Evolutionary conservation across 2,329 filamentous ascomycete species (phyloP).

Genomic region (Paracamarosporium sp.): DNA sequence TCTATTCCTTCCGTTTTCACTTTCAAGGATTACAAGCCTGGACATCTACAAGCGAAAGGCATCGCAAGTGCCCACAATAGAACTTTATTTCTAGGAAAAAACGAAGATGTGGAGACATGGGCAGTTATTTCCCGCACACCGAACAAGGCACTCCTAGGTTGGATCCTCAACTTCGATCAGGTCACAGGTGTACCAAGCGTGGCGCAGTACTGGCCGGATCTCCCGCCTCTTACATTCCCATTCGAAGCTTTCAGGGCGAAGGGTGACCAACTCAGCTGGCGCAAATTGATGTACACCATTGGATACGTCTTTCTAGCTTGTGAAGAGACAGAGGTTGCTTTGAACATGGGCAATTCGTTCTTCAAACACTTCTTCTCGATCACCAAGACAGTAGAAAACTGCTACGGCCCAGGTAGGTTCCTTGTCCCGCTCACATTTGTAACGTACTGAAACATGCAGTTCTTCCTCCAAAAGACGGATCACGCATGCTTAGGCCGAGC

Average conservation of each 20-base stretch:
- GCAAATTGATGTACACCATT: neutral
- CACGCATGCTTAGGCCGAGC: neutral
- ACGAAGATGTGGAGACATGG: neutral
- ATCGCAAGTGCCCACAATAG: neutral
- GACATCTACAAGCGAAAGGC: neutral
- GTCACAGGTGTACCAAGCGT: neutral
- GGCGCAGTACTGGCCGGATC: neutral
- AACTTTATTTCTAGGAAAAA: neutral
- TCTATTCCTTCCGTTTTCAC: neutral
- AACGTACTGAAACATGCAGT: neutral
- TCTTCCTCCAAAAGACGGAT: neutral
- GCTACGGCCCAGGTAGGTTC: neutral
- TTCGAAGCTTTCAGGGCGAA: neutral
- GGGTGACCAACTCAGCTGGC: neutral
- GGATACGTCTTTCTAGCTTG: neutral
- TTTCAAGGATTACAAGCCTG: neutral
- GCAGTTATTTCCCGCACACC: neutral
- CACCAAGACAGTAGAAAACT: neutral
- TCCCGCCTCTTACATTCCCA: neutral
- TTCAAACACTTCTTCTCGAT: neutral
- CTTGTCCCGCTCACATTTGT: neutral
- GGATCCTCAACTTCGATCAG: neutral
- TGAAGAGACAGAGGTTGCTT: neutral
- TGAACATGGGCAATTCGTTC: neutral
- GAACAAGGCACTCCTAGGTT: neutral